A percentile compares a stretch with the other conserved stretches of the same genome.
Conservation (phyloP, 805 yeast species). For the Cyberlindnera mrakii region DNA sequence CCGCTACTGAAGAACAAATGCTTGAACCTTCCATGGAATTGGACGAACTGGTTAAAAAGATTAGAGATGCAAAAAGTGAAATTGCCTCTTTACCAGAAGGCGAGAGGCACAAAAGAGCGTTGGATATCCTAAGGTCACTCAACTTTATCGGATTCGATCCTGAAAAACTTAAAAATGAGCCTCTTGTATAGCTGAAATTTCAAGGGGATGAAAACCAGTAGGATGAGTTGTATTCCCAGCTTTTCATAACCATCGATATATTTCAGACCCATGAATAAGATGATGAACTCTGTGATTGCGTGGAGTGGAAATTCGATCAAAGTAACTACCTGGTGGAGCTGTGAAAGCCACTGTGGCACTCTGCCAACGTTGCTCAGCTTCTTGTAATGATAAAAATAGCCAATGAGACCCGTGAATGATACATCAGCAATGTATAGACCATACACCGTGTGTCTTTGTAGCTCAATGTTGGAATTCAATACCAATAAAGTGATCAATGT, state of each 20-base stretch:
- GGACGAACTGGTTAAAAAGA: slow-evolving; percentile 4
- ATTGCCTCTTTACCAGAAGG: slow-evolving; percentile 5
- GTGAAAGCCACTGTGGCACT: slow-evolving; percentile 5
- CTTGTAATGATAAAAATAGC: slow-evolving; percentile 14
- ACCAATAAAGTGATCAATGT: slow-evolving; percentile 2
- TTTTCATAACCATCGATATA: slow-evolving; percentile 2
- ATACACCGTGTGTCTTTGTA: slow-evolving; percentile 13
- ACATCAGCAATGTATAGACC: slow-evolving; percentile 7
- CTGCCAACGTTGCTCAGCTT: slow-evolving; percentile 12
- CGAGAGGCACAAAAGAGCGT: slow-evolving; percentile 9
- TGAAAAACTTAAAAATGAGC: slow-evolving; percentile 9
- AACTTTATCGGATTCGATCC: slow-evolving; percentile 3
- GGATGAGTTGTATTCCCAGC: slow-evolving; percentile 1
- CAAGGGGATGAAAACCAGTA: slow-evolving; percentile 15
- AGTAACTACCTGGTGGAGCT: slow-evolving; percentile 1
- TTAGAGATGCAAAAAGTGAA: slow-evolving; percentile 6
- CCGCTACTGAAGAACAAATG: not conserved
- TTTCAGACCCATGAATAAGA: slow-evolving; percentile 15
- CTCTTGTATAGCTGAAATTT: slow-evolving; percentile 14
- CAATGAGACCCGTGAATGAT: slow-evolving; percentile 5
- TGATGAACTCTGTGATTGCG: slow-evolving; percentile 14
- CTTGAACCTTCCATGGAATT: slow-evolving; percentile 4
- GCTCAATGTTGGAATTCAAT: slow-evolving; percentile 2
- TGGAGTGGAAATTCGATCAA: slow-evolving; percentile 11
- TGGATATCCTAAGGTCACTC: slow-evolving; percentile 10